Conservation (phyloP, 805 yeast genomes). For the Candida fluviatilis region DNA sequence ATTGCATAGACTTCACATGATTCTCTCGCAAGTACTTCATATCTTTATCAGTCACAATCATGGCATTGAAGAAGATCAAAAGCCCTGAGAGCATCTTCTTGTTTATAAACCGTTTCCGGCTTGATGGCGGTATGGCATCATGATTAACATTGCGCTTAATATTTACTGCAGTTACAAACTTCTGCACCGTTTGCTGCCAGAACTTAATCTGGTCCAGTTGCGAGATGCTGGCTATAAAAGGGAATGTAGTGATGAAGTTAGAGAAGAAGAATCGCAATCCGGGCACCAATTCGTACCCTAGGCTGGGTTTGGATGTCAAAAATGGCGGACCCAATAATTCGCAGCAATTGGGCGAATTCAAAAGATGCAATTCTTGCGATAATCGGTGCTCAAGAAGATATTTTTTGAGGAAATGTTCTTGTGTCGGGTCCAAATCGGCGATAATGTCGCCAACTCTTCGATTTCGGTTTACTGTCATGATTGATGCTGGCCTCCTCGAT, state of each 20-base stretch:
- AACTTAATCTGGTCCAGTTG: constrained; percentile 49
- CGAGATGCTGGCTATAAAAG: constrained; percentile 55
- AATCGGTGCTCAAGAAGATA: constrained; percentile 66
- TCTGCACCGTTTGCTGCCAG: constrained; percentile 79
- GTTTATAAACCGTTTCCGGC: constrained; percentile 60
- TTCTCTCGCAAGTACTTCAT: constrained; percentile 37
- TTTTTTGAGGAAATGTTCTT: constrained; percentile 86
- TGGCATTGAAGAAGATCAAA: constrained; percentile 69
- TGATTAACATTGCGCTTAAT: constrained; percentile 61
- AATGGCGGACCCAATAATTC: constrained; percentile 79
- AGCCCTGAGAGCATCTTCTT: constrained; percentile 59
- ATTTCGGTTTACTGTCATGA: neutral
- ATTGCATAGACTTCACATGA: constrained; percentile 34
- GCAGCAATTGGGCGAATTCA: constrained; percentile 61
- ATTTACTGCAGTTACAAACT: constrained; percentile 76
- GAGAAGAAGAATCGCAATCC: constrained; percentile 62
- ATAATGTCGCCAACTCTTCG: neutral
- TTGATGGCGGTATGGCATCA: constrained; percentile 31
- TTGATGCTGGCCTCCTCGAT: neutral
- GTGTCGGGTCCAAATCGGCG: constrained; percentile 45
- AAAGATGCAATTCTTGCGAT: constrained; percentile 53
- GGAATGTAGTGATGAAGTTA: constrained; percentile 64
- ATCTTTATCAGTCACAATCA: constrained; percentile 61
- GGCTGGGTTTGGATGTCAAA: constrained; percentile 21
- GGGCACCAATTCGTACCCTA: constrained; percentile 49